A percentile compares a stretch with the other conserved stretches of the same genome.
phyloP scores from a whole-genome alignment of 176 grass and related monocot species.

The Triticum aestivum region IWGSC_CS_RefSeq_v2.1 NC_057800.1:27625581-27626080 shows the following conservation, averaged over 20 bases:
- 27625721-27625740: slow-evolving; percentile 3
- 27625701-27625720: background rate
- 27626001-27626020: slow-evolving; percentile 39
- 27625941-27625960: slow-evolving; percentile 64
- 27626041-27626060: slow-evolving; percentile 72
- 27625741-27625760: background rate
- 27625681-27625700: background rate
- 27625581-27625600: too few relatives aligned
- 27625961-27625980: slow-evolving; percentile 52
- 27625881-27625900: background rate
- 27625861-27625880: background rate
- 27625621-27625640: too few relatives aligned
- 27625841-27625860: background rate
- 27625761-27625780: background rate
- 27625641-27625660: too few relatives aligned
- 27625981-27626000: slow-evolving; percentile 45
- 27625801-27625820: background rate
- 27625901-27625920: background rate
- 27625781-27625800: background rate
- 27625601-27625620: too few relatives aligned
- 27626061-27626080: slow-evolving; percentile 89
- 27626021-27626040: slow-evolving; percentile 44
- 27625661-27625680: background rate
- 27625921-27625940: slow-evolving; percentile 82
- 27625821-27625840: background rate